Percentiles rank a stretch among this genome's conserved stretches.
phyloP scores from a whole-genome alignment of 345 rosid species.

The thale cress (Arabidopsis thaliana) region DNA sequence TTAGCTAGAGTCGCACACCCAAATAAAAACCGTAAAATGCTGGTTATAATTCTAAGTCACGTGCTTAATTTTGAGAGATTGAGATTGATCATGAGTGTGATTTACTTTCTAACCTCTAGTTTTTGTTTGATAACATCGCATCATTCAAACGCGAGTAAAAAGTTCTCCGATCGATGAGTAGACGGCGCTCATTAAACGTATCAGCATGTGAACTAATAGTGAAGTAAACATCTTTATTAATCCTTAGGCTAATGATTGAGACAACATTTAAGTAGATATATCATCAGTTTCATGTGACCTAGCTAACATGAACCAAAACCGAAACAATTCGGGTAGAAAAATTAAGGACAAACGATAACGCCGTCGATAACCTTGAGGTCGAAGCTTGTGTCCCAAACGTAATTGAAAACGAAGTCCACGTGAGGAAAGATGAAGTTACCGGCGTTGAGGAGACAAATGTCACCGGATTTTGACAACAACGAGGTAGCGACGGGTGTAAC shows the following conservation, averaged over 20 bases:
- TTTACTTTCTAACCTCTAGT: too few relatives aligned
- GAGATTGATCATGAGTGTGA: too few relatives aligned
- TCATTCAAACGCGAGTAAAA: too few relatives aligned
- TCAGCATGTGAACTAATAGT: background rate
- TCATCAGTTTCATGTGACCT: background rate
- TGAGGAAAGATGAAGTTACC: background rate
- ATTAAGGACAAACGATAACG: background rate
- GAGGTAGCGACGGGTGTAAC: background rate
- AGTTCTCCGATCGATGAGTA: too few relatives aligned
- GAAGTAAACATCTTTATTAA: background rate
- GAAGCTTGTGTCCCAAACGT: constrained; percentile 37
- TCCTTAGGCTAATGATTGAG: background rate
- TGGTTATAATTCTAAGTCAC: too few relatives aligned
- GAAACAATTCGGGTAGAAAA: background rate
- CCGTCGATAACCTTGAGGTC: constrained; percentile 25
- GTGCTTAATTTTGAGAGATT: too few relatives aligned
- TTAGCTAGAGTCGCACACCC: too few relatives aligned
- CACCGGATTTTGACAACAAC: constrained; percentile 8
- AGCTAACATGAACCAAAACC: background rate
- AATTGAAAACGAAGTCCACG: constrained; percentile 9
- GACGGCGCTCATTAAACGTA: too few relatives aligned
- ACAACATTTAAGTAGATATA: background rate
- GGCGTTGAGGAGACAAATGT: constrained; percentile 23
- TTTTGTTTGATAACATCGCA: too few relatives aligned
- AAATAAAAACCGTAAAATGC: too few relatives aligned